Base-by-base conservation (phyloP, 352 stramenopile genomes). In the Globisporangium nodosum region DNA sequence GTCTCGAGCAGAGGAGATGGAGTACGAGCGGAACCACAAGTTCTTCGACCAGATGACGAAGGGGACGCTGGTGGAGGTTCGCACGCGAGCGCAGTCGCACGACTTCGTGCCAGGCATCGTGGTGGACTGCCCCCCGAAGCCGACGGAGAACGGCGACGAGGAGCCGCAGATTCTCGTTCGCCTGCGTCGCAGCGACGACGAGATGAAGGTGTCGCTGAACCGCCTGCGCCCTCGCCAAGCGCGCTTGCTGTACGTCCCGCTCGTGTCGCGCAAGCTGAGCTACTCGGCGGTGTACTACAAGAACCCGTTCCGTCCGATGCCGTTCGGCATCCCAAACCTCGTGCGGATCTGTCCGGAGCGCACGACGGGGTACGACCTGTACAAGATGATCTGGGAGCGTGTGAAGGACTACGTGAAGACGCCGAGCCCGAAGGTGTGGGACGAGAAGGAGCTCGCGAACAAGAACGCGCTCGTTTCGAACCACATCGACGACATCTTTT, bases 241-340 rank as follows among this genome's bases (percentile, higher is more conserved):
- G 18, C 74, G 82, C 24, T 55, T 95, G 48, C 66, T 93, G 27
- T 92, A 94, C 58, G 85, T 92, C 18, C 84, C 80, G 31, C 61
- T 95, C 50, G 65, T 95, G 50, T 92, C 78, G 39, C 82, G 86
- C 43, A 95, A 95, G 58, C 70, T 95, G 52, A 91, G 81, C 46
- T 95, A 95, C 66, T 93, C 84, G 35, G 81, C 84, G 6, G 70
- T 94, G 52, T 95, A 95, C 56, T 95, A 91, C 54, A 95, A 95
- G 63, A 95, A 95, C 55, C 86, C 86, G 15, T 95, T 95, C 69
- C 79, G 84, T 0, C 86, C 86, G 2, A 77, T 87, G 30, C 84
- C 86, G n/a, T 95, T 95, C 48, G 82, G 86, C 0, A 81, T 80
- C n/a, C 85, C 86, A 27, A 92, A 92, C 55, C 76, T 95, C n/a